Base-by-base conservation (phyloP, 2,329 filamentous ascomycete genomes). In the Curvularia spicifera region DNA sequence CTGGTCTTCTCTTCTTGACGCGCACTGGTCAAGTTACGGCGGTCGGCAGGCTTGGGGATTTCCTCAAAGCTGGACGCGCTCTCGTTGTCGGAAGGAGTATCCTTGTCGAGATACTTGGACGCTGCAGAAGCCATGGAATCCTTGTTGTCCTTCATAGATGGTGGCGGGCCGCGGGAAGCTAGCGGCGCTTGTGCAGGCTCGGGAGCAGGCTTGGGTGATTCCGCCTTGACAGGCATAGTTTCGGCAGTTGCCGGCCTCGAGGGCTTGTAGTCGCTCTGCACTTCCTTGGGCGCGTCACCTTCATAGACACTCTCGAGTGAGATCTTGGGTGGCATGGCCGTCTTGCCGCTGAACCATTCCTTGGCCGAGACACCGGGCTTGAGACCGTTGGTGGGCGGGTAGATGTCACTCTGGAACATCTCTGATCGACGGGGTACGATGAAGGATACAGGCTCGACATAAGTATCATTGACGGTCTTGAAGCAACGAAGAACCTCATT, bases 381-480 rank as follows among this genome's bases (percentile, higher is more conserved):
- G 53, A 85, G 77, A 60, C 95, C 94, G 55, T 84, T 83, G 12
- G 93, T 89, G 10, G 95, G 94, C 42, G 94, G 95, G 78, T 91
- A 99, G 71, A 99, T 97, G 74, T 99, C 95, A 60, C 93, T 91
- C 80, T 98, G 94, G 87, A 97, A 97, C 51, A 90, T 92, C 78
- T 97, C 93, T 54, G 95, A 91, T 63, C 95, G 88, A 63, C 95
- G 88, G 48, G 95, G 95, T 1, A 98, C 95, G 53, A 96, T 96
- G 81, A 99, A 99, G 1, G 95, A 97, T 73, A 99, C 91, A 40
- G 95, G 95, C 80, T 99, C 95, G 70, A 99, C 92, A 80, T 96
- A 97, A 46, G 82, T 78, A 76, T 99, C 95, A 78, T 93, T 96
- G 77, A 98, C 91, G 0, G 95, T 98, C 85, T 99, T 99, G 87